phyloP scores from a whole-genome alignment of 768 basidiomycete species.

The Phaeotremella fagi region DNA sequence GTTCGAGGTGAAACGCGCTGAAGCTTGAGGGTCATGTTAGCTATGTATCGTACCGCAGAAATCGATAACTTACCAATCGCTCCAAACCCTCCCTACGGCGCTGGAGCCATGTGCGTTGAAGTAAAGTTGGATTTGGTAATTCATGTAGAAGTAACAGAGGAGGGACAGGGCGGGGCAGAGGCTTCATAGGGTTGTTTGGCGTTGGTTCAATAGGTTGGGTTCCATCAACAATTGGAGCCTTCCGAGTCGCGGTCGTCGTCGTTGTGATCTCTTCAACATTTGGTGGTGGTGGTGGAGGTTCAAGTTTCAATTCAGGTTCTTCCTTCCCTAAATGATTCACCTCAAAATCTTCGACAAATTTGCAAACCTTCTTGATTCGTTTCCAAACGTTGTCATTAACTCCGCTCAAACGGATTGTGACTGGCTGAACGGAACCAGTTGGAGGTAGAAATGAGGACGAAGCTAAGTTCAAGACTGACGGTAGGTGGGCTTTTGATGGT shows the following conservation, averaged over 20 bases:
- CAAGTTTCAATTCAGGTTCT: slow-evolving; percentile 18
- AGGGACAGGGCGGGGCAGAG: too few species aligned
- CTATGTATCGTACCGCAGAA: too few species aligned
- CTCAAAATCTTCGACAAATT: slow-evolving; percentile 14
- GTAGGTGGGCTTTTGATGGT: not conserved
- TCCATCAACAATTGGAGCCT: too few species aligned
- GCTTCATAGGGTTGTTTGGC: too few species aligned
- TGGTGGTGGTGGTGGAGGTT: not conserved
- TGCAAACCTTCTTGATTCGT: slow-evolving; percentile 22
- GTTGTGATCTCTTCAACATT: too few species aligned
- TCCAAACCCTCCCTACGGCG: not conserved
- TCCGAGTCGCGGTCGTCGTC: too few species aligned
- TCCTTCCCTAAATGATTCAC: slow-evolving; percentile 9
- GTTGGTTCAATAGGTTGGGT: too few species aligned
- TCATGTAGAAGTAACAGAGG: too few species aligned
- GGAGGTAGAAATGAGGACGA: slow-evolving; percentile 20
- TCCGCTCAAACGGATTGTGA: slow-evolving; percentile 28
- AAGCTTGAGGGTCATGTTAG: too few species aligned
- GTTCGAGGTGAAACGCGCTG: slow-evolving; percentile 15
- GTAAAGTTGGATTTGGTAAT: too few species aligned
- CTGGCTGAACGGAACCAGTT: slow-evolving; percentile 18
- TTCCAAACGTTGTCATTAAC: slow-evolving; percentile 29
- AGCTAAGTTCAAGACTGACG: slow-evolving; percentile 22
- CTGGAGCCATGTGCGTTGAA: not conserved
- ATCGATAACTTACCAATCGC: not conserved